phyloP scores from a whole-genome alignment of 164 flowering plant genomes.

The Vitis riparia region DNA sequence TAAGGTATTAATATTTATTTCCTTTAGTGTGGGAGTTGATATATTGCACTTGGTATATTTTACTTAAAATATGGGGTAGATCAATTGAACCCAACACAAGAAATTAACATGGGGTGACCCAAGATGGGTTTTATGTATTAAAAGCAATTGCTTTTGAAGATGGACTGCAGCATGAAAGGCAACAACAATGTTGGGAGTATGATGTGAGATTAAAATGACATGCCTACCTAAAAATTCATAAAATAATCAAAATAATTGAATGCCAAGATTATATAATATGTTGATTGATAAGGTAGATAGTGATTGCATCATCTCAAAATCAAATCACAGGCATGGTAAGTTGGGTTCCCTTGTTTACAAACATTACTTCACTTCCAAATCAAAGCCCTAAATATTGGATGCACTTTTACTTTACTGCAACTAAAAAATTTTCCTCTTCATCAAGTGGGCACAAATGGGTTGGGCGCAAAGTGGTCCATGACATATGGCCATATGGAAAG shows the following conservation, averaged over 20 bases:
- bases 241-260: slow-evolving; percentile 10
- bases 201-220: slow-evolving; percentile 18
- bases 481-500: background rate
- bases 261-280: background rate
- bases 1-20: no score
- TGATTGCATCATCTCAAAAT: slow-evolving; percentile 1
- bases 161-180: slow-evolving; percentile 10
- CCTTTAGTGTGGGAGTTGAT: no score
- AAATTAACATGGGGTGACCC: no score
- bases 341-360: slow-evolving; percentile 9
- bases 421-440: no score
- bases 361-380: background rate
- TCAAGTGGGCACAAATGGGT: background rate
- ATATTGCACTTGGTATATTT: no score
- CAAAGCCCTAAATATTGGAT: background rate
- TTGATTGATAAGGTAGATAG: background rate
- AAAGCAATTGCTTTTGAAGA: background rate
- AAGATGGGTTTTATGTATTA: background rate
- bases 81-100: no score
- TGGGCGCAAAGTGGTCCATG: background rate
- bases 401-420: background rate
- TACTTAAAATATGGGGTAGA: no score
- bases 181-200: background rate
- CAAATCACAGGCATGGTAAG: slow-evolving; percentile 13
- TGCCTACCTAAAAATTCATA: slow-evolving; percentile 1